Evolutionary conservation across 495 filamentous ascomycete species (phyloP).

Genomic region (Daldinia vernicosa): DNA sequence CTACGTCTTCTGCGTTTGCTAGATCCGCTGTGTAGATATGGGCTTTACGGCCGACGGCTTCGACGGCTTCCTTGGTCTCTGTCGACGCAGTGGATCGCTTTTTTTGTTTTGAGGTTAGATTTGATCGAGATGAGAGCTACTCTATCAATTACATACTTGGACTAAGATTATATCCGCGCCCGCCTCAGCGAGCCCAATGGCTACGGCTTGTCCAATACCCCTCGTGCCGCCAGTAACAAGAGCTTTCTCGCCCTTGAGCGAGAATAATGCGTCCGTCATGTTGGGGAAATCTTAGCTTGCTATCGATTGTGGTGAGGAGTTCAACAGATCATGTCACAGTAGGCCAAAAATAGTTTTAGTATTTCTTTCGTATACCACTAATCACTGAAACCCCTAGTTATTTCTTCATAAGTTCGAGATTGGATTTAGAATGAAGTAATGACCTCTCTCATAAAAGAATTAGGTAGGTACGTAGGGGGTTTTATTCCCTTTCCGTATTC

Average conservation of each 20-base stretch:
- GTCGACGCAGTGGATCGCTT: constrained; percentile 63
- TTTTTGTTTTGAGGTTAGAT: constrained; percentile 8
- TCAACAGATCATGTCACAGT: neutral
- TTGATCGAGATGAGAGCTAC: neutral
- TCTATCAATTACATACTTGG: constrained; percentile 53
- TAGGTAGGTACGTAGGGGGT: neutral
- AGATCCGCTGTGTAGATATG: constrained; percentile 78
- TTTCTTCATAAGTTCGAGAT: neutral
- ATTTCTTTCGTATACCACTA: neutral
- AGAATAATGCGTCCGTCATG: constrained; percentile 54
- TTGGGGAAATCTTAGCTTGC: neutral
- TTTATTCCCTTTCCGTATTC: constrained; percentile 27
- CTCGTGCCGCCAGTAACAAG: constrained; percentile 87
- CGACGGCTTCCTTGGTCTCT: constrained; percentile 69
- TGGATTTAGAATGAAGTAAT: neutral
- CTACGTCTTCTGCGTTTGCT: constrained; percentile 66
- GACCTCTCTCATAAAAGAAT: constrained; percentile 6
- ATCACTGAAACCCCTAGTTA: too few species aligned
- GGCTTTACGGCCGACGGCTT: constrained; percentile 71
- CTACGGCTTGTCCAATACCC: constrained; percentile 87
- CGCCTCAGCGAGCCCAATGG: constrained; percentile 80
- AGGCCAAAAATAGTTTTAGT: neutral
- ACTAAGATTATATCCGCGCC: constrained; percentile 84
- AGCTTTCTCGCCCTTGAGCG: constrained; percentile 75
- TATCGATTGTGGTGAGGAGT: neutral